Evolutionary conservation across 2,329 filamentous ascomycete genomes (phyloP).

Genomic region (Talaromyces piceae): DNA sequence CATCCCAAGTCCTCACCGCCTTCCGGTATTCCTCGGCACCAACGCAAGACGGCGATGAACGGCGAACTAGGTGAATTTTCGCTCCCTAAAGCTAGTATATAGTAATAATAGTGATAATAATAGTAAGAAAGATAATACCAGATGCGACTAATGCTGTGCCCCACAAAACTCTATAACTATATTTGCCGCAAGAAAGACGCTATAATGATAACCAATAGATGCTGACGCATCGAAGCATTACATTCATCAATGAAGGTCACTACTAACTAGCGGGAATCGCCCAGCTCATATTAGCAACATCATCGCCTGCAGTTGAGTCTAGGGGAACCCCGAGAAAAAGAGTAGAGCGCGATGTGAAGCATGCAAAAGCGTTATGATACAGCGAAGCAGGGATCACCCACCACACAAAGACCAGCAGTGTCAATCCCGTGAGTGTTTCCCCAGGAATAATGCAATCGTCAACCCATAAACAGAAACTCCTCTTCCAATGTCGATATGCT

Average conservation of each 20-base stretch:
- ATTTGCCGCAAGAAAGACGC: neutral
- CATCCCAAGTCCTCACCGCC: neutral
- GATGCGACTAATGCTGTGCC: neutral
- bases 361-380: neutral
- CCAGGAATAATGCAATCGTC: neutral
- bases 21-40: neutral
- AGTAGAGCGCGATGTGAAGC: neutral
- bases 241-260: neutral
- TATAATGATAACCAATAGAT: neutral
- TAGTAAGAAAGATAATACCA: neutral
- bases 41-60: no score
- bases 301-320: neutral
- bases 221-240: neutral
- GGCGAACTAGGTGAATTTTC: no score
- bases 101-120: no score
- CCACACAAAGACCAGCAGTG: neutral
- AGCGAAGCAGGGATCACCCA: neutral
- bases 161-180: neutral
- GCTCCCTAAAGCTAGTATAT: no score
- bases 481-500: neutral
- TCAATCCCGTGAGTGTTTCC: neutral
- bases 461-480: slow-evolving; percentile 1
- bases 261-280: neutral
- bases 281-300: neutral
- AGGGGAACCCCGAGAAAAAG: neutral